Percentiles rank a stretch among this genome's conserved stretches.
These are phyloP conservation scores for Ogataea pignaliae DNA, from an alignment of 805 yeast species.

Conservation along the genomic window DNA sequence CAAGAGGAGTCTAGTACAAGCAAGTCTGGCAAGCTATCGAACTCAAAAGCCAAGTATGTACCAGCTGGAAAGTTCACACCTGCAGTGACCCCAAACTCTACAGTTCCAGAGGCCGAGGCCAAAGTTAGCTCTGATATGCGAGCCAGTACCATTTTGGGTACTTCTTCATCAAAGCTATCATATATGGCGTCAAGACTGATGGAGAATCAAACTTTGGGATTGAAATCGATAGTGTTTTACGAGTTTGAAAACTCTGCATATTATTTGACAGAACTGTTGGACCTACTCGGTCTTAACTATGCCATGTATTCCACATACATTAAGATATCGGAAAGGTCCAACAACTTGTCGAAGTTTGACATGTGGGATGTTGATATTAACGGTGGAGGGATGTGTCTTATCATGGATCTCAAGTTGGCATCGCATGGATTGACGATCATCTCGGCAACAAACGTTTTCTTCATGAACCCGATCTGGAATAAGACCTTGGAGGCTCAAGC, in stretches of 20 bases:
- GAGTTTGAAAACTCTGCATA: constrained; percentile 72
- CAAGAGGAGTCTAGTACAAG: too few species aligned
- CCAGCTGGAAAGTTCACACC: constrained; percentile 14
- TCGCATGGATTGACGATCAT: constrained; percentile 67
- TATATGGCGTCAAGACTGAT: constrained; percentile 51
- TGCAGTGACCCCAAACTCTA: constrained; percentile 25
- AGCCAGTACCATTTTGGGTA: constrained; percentile 47
- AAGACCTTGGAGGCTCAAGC: constrained; percentile 71
- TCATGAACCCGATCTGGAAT: constrained; percentile 71
- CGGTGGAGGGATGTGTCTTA: constrained; percentile 44
- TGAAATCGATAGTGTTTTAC: constrained; percentile 60
- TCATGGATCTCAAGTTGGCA: constrained; percentile 66
- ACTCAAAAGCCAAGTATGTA: constrained; percentile 14
- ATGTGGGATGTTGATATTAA: constrained; percentile 35
- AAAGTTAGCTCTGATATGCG: constrained; percentile 22
- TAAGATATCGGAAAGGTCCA: constrained; percentile 44
- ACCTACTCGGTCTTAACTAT: constrained; percentile 55
- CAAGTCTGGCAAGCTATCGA: constrained; percentile 9
- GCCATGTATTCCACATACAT: constrained; percentile 62
- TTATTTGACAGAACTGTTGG: constrained; percentile 60
- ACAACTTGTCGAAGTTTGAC: constrained; percentile 48
- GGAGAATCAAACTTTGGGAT: constrained; percentile 42
- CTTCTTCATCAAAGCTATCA: constrained; percentile 60
- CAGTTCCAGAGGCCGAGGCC: constrained; percentile 11
- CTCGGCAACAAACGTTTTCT: constrained; percentile 64